Conservation (phyloP, 2,329 filamentous ascomycete genomes). For the Raffaelea deltoideospora region DNA sequence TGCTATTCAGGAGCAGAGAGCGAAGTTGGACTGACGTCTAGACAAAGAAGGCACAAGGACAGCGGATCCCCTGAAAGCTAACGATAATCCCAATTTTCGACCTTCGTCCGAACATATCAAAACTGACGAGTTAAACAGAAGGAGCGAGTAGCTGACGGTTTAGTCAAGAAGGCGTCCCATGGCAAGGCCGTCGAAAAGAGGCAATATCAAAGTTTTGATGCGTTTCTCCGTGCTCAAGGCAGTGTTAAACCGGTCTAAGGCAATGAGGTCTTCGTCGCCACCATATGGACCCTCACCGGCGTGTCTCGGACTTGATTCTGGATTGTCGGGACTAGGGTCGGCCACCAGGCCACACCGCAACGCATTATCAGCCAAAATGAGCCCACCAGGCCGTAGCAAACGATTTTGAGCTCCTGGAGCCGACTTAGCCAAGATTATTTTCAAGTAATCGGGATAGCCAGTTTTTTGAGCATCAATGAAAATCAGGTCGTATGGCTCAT, state of each 20-base stretch:
- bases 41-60: too few relatives aligned
- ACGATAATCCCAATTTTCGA: too few relatives aligned
- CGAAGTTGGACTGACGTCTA: too few relatives aligned
- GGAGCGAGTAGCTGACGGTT: too few relatives aligned
- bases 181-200: constrained; percentile 22
- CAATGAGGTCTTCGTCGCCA: constrained; percentile 8
- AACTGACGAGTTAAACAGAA: not conserved
- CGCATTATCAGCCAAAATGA: constrained; percentile 40
- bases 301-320: constrained; percentile 8
- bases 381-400: constrained; percentile 30
- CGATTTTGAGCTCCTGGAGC: constrained; percentile 19
- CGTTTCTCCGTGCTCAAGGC: constrained; percentile 14
- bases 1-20: too few relatives aligned
- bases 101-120: too few relatives aligned
- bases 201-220: constrained; percentile 21
- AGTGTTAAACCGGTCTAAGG: constrained; percentile 20
- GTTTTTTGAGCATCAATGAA: constrained; percentile 40
- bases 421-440: constrained; percentile 27
- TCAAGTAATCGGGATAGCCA: constrained; percentile 33
- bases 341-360: constrained; percentile 33
- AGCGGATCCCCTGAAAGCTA: too few relatives aligned
- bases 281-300: not conserved
- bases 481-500: constrained; percentile 34
- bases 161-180: constrained; percentile 15
- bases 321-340: constrained; percentile 18